phyloP scores from a whole-genome alignment of 148 eudicot species.

The Silene uniflora region DNA sequence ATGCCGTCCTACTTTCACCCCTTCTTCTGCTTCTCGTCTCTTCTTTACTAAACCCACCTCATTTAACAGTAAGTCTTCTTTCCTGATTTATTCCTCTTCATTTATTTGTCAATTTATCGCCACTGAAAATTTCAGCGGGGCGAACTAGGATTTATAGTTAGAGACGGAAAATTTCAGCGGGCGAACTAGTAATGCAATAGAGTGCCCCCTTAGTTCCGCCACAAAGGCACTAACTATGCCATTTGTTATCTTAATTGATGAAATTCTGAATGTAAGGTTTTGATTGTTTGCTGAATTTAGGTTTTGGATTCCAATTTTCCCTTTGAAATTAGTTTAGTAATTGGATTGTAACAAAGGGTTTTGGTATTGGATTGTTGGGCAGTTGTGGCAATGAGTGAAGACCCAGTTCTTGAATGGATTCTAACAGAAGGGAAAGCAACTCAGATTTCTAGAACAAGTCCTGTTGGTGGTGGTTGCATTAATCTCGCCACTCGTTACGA shows the following conservation, averaged over 20 bases:
- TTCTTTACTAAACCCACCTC: conserved; percentile 16
- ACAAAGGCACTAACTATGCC: no score
- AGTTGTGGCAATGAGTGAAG: conserved; percentile 74
- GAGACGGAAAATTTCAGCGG: no score
- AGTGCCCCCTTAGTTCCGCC: no score
- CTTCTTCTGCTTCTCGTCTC: conserved; percentile 1
- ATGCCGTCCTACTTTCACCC: conserved; percentile 20
- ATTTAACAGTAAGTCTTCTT: conserved; percentile 11
- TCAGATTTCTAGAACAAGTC: conserved; percentile 52
- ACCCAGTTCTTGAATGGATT: conserved; percentile 91
- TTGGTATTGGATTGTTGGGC: conserved; percentile 22
- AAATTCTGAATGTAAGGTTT: neutral
- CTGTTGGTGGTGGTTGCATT: conserved; percentile 96
- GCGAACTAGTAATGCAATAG: no score
- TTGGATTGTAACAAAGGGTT: neutral
- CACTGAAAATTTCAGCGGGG: no score
- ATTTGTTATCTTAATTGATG: neutral
- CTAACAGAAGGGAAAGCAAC: conserved; percentile 82
- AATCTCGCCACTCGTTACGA: conserved; percentile 78
- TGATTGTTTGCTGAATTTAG: conserved; percentile 17
- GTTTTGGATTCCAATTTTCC: neutral
- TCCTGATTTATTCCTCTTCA: neutral
- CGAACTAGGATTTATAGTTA: no score
- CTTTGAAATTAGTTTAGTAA: neutral
- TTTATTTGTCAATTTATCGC: neutral